These are phyloP conservation scores for Diplocarpon rosae DNA, from an alignment of 2,329 filamentous ascomycete genomes.

Conservation along the genomic window DNA sequence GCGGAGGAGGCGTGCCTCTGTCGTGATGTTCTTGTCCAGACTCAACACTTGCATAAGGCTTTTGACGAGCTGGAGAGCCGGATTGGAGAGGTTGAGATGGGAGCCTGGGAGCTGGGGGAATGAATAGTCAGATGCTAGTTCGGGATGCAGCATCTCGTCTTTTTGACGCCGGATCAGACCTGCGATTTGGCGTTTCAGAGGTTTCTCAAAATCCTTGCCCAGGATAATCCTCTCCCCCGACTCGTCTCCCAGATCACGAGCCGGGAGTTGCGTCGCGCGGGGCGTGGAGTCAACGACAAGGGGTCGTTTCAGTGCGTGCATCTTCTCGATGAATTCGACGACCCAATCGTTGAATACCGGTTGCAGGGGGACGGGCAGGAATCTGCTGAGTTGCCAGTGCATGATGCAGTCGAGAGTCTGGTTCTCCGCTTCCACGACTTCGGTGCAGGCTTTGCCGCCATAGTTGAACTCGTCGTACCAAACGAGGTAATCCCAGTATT, in stretches of 20 bases:
- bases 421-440: slow-evolving; percentile 65
- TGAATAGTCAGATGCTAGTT: slow-evolving; percentile 74
- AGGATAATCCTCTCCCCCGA: slow-evolving; percentile 54
- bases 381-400: slow-evolving; percentile 95
- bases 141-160: slow-evolving; percentile 78
- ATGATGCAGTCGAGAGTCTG: slow-evolving; percentile 85
- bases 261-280: slow-evolving; percentile 46
- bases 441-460: slow-evolving; percentile 80
- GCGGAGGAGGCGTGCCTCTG: slow-evolving; percentile 78
- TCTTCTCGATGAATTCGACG: slow-evolving; percentile 86
- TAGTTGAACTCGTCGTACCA: slow-evolving; percentile 99
- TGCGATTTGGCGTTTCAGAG: slow-evolving; percentile 79
- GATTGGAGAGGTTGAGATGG: slow-evolving; percentile 53
- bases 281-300: slow-evolving; percentile 37
- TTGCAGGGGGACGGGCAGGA: slow-evolving; percentile 71
- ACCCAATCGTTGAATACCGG: slow-evolving; percentile 85
- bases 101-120: slow-evolving; percentile 75
- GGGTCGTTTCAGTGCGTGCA: slow-evolving; percentile 78
- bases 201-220: slow-evolving; percentile 75
- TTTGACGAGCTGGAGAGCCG: slow-evolving; percentile 85
- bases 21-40: slow-evolving; percentile 79
- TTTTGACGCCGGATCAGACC: slow-evolving; percentile 76
- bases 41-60: slow-evolving; percentile 83
- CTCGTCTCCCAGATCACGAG: slow-evolving; percentile 45
- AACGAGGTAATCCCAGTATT: slow-evolving; percentile 98